Conservation (phyloP, 2,329 filamentous ascomycete species). For the Lecanosticta acicola region DNA sequence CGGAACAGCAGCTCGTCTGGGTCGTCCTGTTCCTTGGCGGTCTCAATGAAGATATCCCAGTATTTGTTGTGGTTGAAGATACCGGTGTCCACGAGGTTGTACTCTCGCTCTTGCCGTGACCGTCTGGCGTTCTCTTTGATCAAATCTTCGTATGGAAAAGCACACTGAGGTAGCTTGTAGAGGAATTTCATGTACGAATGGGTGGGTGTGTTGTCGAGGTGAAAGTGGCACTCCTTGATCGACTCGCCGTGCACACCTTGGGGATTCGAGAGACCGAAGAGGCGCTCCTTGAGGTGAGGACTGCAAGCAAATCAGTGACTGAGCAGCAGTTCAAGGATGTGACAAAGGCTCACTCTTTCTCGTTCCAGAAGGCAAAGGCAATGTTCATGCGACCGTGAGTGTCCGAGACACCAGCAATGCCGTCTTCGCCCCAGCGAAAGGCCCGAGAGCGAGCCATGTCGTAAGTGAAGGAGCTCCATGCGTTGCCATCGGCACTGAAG, state of each 20-base stretch:
- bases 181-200: slow-evolving; percentile 99
- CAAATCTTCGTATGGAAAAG: slow-evolving; percentile 87
- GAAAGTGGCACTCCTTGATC: slow-evolving; percentile 94
- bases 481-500: slow-evolving; percentile 72
- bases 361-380: slow-evolving; percentile 96
- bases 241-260: slow-evolving; percentile 97
- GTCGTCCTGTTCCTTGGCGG: slow-evolving; percentile 87
- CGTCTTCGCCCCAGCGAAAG: slow-evolving; percentile 94
- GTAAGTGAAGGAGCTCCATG: slow-evolving; percentile 95
- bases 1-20: slow-evolving; percentile 89
- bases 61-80: slow-evolving; percentile 84
- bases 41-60: slow-evolving; percentile 97
- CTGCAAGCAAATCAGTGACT: slow-evolving; percentile 49
- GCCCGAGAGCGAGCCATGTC: slow-evolving; percentile 83
- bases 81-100: slow-evolving; percentile 85
- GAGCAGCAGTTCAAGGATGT: neutral
- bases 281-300: slow-evolving; percentile 86
- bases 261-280: slow-evolving; percentile 92
- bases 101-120: slow-evolving; percentile 72
- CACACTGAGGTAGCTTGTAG: slow-evolving; percentile 91
- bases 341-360: slow-evolving; percentile 66
- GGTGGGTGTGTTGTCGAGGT: slow-evolving; percentile 86
- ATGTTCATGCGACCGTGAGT: slow-evolving; percentile 88
- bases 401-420: slow-evolving; percentile 92
- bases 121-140: slow-evolving; percentile 76